Conservation (phyloP, 148 eudicot genomes). For the Polygonum maritimum region DNA sequence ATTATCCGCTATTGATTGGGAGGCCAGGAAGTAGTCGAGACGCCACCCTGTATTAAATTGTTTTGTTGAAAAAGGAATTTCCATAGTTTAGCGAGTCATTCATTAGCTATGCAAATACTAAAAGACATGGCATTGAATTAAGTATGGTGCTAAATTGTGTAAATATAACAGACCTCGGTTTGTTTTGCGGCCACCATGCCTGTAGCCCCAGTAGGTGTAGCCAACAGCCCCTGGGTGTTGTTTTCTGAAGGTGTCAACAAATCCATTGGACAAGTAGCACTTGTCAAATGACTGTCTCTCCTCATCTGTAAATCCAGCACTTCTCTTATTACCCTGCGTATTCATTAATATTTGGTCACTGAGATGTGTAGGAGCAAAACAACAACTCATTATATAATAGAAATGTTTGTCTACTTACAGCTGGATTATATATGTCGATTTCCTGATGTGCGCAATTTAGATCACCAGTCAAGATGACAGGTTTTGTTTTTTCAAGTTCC, state of each 20-base stretch:
- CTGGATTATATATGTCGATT: constrained; percentile 90
- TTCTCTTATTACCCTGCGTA: constrained; percentile 81
- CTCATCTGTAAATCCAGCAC: constrained; percentile 92
- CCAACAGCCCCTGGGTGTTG: constrained; percentile 87
- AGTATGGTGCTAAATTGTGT: not conserved
- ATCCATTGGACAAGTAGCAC: constrained; percentile 64
- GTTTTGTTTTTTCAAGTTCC: constrained; percentile 93
- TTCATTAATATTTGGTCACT: not conserved
- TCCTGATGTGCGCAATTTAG: constrained; percentile 94
- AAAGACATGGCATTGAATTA: no score
- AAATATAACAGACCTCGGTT: constrained; percentile 46
- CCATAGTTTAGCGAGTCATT: not conserved
- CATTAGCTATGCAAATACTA: no score
- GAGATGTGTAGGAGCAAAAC: no score
- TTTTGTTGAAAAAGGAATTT: not conserved
- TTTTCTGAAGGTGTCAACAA: constrained; percentile 82
- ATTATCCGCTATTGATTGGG: constrained; percentile 46
- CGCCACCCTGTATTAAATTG: constrained; percentile 71
- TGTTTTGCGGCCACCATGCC: constrained; percentile 81
- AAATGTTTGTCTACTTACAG: constrained; percentile 42
- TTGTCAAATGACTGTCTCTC: constrained; percentile 79
- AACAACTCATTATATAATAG: not conserved
- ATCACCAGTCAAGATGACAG: constrained; percentile 93
- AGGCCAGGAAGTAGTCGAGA: constrained; percentile 82
- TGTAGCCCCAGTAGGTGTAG: constrained; percentile 94